phyloP scores from a whole-genome alignment of 192 early-diverging fungal genomes.

The Backusella circina region DNA sequence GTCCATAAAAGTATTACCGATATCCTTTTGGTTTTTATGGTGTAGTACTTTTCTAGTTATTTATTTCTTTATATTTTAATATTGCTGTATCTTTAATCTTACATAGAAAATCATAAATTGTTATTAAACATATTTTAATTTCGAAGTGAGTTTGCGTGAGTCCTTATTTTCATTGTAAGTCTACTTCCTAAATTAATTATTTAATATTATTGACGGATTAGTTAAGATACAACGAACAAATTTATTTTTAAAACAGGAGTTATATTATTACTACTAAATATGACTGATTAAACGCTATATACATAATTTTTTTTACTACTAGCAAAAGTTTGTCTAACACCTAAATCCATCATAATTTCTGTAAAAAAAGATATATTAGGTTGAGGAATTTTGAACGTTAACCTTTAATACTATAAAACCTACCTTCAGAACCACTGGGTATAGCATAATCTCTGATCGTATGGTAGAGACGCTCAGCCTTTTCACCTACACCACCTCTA shows the following conservation, averaged over 20 bases:
- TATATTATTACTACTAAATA: neutral
- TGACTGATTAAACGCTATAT: neutral
- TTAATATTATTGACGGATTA: no score
- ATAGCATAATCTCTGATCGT: constrained; percentile 81
- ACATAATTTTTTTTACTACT: neutral
- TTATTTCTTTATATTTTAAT: neutral
- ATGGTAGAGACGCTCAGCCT: constrained; percentile 78
- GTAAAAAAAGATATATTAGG: neutral
- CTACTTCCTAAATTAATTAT: no score
- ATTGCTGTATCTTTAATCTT: neutral
- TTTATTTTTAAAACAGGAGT: no score
- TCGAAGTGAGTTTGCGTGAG: no score
- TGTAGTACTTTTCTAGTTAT: neutral
- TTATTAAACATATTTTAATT: neutral
- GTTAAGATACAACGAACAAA: no score
- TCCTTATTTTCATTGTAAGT: no score
- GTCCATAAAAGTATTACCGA: neutral
- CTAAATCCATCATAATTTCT: constrained; percentile 81
- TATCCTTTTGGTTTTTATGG: neutral
- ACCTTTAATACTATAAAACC: neutral
- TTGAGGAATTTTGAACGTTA: neutral
- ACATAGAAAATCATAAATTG: neutral
- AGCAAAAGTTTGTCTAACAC: constrained; percentile 58
- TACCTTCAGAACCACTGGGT: constrained; percentile 72
- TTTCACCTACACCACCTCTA: constrained; percentile 63